These are phyloP conservation scores for Candida vaughaniae DNA, from an alignment of 805 yeast species.

Conservation along the genomic window DNA sequence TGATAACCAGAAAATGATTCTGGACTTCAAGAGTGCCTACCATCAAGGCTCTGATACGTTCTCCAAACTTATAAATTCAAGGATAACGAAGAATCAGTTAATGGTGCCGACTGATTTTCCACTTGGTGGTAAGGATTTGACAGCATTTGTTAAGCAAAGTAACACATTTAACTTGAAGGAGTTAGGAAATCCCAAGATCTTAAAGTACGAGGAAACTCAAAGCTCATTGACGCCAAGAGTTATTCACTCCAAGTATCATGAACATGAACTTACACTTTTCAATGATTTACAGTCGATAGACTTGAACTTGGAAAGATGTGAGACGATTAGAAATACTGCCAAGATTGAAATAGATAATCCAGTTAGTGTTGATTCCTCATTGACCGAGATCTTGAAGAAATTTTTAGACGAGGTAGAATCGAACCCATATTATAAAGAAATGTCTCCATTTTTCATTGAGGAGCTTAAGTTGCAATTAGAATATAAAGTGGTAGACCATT, in stretches of 20 bases:
- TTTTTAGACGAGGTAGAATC: conserved; percentile 13
- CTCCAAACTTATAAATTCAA: conserved; percentile 5
- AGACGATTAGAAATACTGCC: conserved; percentile 3
- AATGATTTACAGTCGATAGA: conserved; percentile 13
- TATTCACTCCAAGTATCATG: conserved; percentile 9
- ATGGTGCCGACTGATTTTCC: conserved; percentile 17
- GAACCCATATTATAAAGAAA: conserved; percentile 23
- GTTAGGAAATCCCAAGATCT: conserved; percentile 9
- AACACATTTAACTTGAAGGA: conserved; percentile 11
- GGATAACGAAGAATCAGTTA: conserved; percentile 14
- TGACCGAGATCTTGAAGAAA: conserved; percentile 12
- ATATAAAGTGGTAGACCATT: conserved; percentile 22
- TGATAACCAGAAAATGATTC: conserved; percentile 3
- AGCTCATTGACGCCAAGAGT: conserved; percentile 6
- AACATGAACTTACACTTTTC: conserved; percentile 13
- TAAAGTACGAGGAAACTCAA: conserved; percentile 6
- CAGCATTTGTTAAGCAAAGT: conserved; percentile 7
- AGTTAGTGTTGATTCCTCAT: conserved; percentile 13
- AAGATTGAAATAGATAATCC: conserved; percentile 14
- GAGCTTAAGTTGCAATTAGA: conserved; percentile 22
- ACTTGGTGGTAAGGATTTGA: conserved; percentile 5
- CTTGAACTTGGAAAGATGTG: conserved; percentile 13
- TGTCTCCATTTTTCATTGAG: conserved; percentile 27
- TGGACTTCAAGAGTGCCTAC: conserved; percentile 13
- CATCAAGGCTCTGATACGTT: conserved; percentile 12